phyloP scores from a whole-genome alignment of 345 rosid species.

The Viola odorata region DNA sequence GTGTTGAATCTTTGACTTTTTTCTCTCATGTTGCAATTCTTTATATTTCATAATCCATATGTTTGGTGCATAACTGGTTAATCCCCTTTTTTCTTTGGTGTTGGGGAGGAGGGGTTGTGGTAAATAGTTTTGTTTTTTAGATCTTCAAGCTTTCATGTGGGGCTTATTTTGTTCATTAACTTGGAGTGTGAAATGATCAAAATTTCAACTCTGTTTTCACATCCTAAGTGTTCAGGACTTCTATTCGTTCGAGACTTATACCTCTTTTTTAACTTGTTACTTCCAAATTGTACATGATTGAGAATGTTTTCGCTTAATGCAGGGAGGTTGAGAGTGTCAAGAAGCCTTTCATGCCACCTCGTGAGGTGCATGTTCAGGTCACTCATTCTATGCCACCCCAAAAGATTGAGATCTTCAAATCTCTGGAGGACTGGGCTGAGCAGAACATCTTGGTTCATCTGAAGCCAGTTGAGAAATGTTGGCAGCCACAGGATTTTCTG shows the following conservation, averaged over 20 bases:
- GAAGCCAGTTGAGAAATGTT: slow-evolving; percentile 83
- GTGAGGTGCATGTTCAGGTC: slow-evolving; percentile 77
- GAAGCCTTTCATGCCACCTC: slow-evolving; percentile 75
- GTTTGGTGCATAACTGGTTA: no score
- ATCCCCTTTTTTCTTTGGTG: no score
- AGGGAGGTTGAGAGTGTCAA: slow-evolving; percentile 69
- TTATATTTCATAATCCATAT: neutral
- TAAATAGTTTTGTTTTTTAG: no score
- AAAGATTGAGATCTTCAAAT: slow-evolving; percentile 83
- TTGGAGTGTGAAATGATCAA: neutral
- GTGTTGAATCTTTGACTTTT: slow-evolving; percentile 15
- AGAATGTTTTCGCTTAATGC: slow-evolving; percentile 17
- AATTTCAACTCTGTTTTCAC: slow-evolving; percentile 4
- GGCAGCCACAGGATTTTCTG: slow-evolving; percentile 93
- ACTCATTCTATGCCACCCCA: slow-evolving; percentile 89
- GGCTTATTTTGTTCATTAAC: neutral
- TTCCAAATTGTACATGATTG: neutral
- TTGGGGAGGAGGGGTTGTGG: no score
- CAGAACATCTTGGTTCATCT: slow-evolving; percentile 56
- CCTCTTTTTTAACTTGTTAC: slow-evolving; percentile 5
- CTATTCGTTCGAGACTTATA: neutral
- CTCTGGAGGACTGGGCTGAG: slow-evolving; percentile 86
- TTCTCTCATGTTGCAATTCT: neutral
- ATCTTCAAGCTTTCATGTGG: no score
- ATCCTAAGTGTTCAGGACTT: neutral